These are phyloP conservation scores for Mycena chlorophos DNA, from an alignment of 768 basidiomycete genomes.

Conservation along the genomic window DNA sequence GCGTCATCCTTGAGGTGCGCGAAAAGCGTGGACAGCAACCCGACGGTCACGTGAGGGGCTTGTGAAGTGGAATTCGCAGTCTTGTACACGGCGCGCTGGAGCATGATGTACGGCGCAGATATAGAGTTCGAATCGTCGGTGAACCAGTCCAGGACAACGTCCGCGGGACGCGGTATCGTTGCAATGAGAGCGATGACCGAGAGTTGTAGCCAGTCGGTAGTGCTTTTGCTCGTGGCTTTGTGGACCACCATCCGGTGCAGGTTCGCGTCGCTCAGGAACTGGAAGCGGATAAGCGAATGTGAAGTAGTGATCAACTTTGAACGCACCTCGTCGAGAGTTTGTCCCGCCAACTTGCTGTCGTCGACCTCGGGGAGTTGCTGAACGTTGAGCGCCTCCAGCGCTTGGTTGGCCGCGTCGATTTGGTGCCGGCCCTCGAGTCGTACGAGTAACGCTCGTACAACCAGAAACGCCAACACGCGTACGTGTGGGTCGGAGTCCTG, in stretches of 20 bases:
- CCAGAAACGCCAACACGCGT: conserved; percentile 58
- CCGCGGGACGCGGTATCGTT: conserved; percentile 46
- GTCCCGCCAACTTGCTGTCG: conserved; percentile 33
- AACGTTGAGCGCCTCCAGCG: conserved; percentile 49
- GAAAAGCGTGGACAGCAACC: conserved; percentile 66
- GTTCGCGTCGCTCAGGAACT: conserved; percentile 48
- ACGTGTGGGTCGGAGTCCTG: conserved; percentile 50
- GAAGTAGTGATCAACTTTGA: conserved; percentile 6
- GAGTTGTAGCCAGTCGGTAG: conserved; percentile 57
- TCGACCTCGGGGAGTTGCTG: conserved; percentile 48
- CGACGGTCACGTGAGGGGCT: conserved; percentile 50
- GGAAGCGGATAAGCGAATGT: background rate
- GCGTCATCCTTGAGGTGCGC: conserved; percentile 66
- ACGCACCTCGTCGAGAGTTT: conserved; percentile 38
- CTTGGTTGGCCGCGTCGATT: conserved; percentile 50
- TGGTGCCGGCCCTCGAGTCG: conserved; percentile 59
- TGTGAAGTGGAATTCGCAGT: conserved; percentile 60
- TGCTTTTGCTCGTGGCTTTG: conserved; percentile 62
- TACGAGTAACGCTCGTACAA: conserved; percentile 60
- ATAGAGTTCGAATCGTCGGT: conserved; percentile 34
- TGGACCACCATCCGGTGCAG: conserved; percentile 51
- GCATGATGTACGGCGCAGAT: conserved; percentile 47
- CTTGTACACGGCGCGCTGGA: conserved; percentile 66
- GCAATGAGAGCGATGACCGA: conserved; percentile 55
- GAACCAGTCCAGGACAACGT: conserved; percentile 54